phyloP scores from a whole-genome alignment of 2,329 filamentous ascomycete genomes.

The Metarhizium rileyi region DNA sequence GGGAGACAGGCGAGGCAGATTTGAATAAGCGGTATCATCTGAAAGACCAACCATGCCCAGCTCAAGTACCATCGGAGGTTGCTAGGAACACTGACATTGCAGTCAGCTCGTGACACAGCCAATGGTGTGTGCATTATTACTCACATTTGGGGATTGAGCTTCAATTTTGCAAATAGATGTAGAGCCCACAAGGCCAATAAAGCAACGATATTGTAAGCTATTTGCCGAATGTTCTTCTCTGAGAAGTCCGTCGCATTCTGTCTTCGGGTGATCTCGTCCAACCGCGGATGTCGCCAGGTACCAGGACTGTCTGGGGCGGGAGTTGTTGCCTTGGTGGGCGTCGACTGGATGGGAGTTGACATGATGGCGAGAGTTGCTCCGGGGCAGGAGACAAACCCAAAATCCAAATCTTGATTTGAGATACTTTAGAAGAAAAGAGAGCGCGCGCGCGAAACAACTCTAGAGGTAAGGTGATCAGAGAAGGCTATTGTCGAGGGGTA shows the following conservation, averaged over 20 bases:
- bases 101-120: neutral
- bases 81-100: constrained; percentile 19
- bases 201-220: constrained; percentile 56
- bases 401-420: neutral
- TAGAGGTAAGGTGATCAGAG: neutral
- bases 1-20: constrained; percentile 62
- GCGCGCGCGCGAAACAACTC: too few relatives aligned
- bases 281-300: constrained; percentile 81
- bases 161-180: constrained; percentile 24
- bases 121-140: constrained; percentile 11
- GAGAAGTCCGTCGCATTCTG: constrained; percentile 72
- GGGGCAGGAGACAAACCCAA: too few relatives aligned
- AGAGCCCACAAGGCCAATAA: constrained; percentile 28
- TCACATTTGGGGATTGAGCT: constrained; percentile 29
- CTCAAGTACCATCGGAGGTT: constrained; percentile 26
- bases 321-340: constrained; percentile 31
- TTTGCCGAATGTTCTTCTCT: constrained; percentile 61
- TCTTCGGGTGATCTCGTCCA: constrained; percentile 77
- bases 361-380: constrained; percentile 10
- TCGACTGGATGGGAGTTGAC: constrained; percentile 22
- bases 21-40: constrained; percentile 57
- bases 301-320: constrained; percentile 50
- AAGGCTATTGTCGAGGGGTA: neutral
- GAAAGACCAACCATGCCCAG: constrained; percentile 37
- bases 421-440: neutral